A percentile compares a stretch with the other conserved stretches of the same genome.
Evolutionary conservation across 176 grass and related monocot species (phyloP).

Genomic region (Oryza punctata): DNA sequence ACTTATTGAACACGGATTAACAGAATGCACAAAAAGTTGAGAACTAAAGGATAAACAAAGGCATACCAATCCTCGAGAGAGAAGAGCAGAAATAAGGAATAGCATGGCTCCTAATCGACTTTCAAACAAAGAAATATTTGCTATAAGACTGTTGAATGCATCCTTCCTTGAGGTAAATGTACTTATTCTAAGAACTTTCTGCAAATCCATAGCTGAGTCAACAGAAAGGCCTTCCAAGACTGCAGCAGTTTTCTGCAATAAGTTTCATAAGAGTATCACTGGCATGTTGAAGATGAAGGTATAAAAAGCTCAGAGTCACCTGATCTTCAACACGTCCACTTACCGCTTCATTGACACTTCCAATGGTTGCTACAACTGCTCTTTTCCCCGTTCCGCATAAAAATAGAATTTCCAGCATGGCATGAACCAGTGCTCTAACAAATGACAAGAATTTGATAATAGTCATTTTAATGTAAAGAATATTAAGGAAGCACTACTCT

Average conservation of each 20-base stretch:
- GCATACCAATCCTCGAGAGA: conserved; percentile 93
- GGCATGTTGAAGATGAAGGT: conserved; percentile 3
- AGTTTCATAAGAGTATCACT: conserved; percentile 40
- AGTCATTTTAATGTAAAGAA: conserved; percentile 29
- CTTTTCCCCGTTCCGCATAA: conserved; percentile 74
- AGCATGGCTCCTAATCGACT: conserved; percentile 88
- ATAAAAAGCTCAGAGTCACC: conserved; percentile 44
- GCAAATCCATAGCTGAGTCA: conserved; percentile 90
- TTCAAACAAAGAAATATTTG: conserved; percentile 77
- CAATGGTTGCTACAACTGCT: conserved; percentile 67
- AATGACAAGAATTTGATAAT: background rate
- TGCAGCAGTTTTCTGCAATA: conserved; percentile 54
- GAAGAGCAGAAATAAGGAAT: conserved; percentile 92
- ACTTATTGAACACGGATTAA: background rate
- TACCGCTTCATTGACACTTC: conserved; percentile 49
- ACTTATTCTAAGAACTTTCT: conserved; percentile 76
- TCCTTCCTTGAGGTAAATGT: conserved; percentile 64
- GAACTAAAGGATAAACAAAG: conserved; percentile 14
- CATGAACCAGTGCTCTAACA: conserved; percentile 93
- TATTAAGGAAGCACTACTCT: conserved; percentile 29
- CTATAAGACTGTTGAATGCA: conserved; percentile 70
- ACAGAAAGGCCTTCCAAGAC: conserved; percentile 79
- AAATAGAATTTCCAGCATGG: conserved; percentile 98
- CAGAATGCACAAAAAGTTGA: conserved; percentile 12
- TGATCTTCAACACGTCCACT: conserved; percentile 49